A percentile compares a stretch with the other conserved stretches of the same genome.
Conservation (phyloP, 2,329 filamentous ascomycete genomes). For the Penicillium vulpinum region DNA sequence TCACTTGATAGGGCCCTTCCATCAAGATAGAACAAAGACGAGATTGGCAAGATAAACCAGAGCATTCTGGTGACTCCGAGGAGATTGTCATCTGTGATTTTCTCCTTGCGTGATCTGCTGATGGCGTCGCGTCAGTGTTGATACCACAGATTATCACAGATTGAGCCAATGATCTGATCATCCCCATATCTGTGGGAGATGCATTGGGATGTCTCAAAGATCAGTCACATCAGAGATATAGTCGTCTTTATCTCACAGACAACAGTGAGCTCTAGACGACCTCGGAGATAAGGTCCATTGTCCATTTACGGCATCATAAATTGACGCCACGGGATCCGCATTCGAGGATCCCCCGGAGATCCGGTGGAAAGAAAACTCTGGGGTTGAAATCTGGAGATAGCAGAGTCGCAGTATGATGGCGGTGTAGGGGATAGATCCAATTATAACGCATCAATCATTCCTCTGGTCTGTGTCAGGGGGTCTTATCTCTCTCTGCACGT, state of each 20-base stretch:
- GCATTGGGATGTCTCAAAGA: background rate
- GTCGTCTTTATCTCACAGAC: background rate
- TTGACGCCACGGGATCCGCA: slow-evolving; percentile 2
- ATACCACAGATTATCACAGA: background rate
- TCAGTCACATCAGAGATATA: slow-evolving; percentile 3
- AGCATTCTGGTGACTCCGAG: background rate
- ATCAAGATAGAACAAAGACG: background rate
- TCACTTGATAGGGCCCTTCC: background rate
- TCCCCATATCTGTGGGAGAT: background rate
- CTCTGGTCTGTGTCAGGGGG: background rate
- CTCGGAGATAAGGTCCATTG: slow-evolving; percentile 3
- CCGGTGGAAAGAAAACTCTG: slow-evolving; percentile 13
- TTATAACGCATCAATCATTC: background rate
- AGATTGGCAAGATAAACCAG: slow-evolving; percentile 2
- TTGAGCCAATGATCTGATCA: background rate
- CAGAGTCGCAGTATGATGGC: slow-evolving; percentile 7
- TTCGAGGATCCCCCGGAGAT: slow-evolving; percentile 17
- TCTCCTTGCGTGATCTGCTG: background rate
- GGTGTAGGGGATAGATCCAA: slow-evolving; percentile 10
- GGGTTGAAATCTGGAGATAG: slow-evolving; percentile 28
- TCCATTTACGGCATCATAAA: background rate
- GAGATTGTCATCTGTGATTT: background rate
- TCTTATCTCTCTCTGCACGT: slow-evolving; percentile 7
- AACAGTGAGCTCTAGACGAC: background rate
- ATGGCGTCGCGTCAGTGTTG: background rate